A percentile compares a stretch with the other conserved stretches of the same genome.
phyloP scores from a whole-genome alignment of 805 yeast genomes.

The Wickerhamomyces queroliae region DNA sequence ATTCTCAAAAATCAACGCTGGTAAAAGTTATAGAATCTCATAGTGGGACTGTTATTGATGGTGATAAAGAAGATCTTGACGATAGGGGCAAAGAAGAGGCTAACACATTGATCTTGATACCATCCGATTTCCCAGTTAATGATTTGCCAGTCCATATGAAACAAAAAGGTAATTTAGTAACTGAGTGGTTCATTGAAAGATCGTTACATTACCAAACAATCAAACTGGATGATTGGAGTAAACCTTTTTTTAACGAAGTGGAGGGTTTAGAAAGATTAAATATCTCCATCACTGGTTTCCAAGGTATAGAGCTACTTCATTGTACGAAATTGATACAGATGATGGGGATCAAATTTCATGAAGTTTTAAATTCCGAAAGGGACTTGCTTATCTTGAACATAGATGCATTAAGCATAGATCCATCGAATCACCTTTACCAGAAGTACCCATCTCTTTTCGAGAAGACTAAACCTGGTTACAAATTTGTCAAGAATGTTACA shows the following conservation, averaged over 20 bases:
- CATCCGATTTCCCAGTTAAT: conserved; percentile 13
- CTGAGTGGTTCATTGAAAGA: conserved; percentile 82
- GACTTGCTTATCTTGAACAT: conserved; percentile 55
- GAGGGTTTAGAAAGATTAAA: conserved; percentile 13
- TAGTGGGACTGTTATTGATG: conserved; percentile 29
- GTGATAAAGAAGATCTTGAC: conserved; percentile 1
- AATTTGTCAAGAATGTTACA: conserved; percentile 20
- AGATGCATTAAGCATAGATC: conserved; percentile 34
- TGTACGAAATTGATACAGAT: conserved; percentile 53
- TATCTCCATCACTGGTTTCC: conserved; percentile 61
- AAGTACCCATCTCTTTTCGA: conserved; percentile 27
- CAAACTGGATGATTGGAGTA: conserved; percentile 57
- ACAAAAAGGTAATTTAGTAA: conserved; percentile 33
- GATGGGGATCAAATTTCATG: conserved; percentile 46
- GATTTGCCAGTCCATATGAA: conserved; percentile 10
- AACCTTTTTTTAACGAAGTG: conserved; percentile 29
- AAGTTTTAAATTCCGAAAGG: conserved; percentile 41
- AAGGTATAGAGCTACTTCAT: conserved; percentile 73
- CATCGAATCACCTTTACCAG: conserved; percentile 31
- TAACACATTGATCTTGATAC: conserved; percentile 13
- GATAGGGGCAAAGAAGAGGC: too few relatives aligned
- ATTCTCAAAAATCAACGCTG: conserved; percentile 32
- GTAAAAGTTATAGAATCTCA: conserved; percentile 38
- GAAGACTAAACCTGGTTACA: conserved; percentile 3
- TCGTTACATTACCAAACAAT: conserved; percentile 51